phyloP scores from a whole-genome alignment of 208 protist species.

The Blastocrithidia nonstop region DNA sequence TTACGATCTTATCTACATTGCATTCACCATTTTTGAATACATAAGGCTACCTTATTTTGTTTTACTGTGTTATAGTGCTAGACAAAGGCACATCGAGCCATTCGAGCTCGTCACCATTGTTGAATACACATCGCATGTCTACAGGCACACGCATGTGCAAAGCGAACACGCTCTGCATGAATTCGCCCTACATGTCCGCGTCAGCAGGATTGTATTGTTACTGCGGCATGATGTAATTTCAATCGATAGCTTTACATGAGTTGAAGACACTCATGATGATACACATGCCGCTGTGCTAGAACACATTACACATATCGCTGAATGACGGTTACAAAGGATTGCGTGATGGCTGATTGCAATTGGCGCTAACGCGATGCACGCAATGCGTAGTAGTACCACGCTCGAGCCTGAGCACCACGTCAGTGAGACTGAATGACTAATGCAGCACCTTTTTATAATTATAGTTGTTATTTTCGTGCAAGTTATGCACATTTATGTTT shows the following conservation, averaged over 20 bases:
- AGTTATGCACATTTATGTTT: too few species aligned
- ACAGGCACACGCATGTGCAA: constrained; percentile 23
- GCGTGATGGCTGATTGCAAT: constrained; percentile 43
- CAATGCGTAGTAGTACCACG: constrained; percentile 75
- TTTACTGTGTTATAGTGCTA: too few species aligned
- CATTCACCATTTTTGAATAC: too few species aligned
- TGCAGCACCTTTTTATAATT: constrained; percentile 35
- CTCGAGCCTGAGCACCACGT: constrained; percentile 65
- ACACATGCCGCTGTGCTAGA: constrained; percentile 11
- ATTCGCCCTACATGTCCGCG: constrained; percentile 53
- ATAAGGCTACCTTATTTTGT: too few species aligned
- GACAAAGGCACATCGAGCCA: too few species aligned
- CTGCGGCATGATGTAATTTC: constrained; percentile 39
- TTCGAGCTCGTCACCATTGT: constrained; percentile 50
- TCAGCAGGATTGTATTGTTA: constrained; percentile 71
- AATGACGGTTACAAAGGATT: constrained; percentile 36
- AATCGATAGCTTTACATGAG: constrained; percentile 16
- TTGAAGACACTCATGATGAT: constrained; percentile 4
- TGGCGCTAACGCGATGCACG: constrained; percentile 56
- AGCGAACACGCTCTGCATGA: constrained; percentile 14
- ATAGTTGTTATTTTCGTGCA: too few species aligned
- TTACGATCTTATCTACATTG: too few species aligned
- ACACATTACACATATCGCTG: constrained; percentile 35
- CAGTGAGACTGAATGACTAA: constrained; percentile 55
- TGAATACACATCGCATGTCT: constrained; percentile 17